A percentile compares a stretch with the other conserved stretches of the same genome.
Evolutionary conservation across 257 asterid species (phyloP).

Genomic region (Salvia rosmarinus): DNA sequence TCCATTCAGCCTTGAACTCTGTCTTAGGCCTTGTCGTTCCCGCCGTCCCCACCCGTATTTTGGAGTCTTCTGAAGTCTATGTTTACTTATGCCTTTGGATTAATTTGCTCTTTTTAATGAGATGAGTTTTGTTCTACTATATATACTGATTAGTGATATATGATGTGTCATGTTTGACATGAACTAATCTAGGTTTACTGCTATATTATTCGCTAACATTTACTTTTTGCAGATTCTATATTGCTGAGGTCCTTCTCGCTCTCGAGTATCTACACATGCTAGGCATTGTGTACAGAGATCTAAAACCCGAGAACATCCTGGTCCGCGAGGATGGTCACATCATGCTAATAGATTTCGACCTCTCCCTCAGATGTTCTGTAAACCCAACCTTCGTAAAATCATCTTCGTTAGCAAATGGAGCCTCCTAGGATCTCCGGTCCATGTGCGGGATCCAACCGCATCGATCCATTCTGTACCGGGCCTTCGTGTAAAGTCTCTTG

Average conservation of each 20-base stretch:
- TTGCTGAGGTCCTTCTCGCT: slow-evolving; percentile 94
- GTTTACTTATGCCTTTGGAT: too few relatives aligned
- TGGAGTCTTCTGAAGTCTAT: too few relatives aligned
- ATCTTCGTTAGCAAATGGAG: slow-evolving; percentile 49
- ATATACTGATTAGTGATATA: too few relatives aligned
- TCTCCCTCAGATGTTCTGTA: slow-evolving; percentile 85
- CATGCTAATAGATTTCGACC: slow-evolving; percentile 90
- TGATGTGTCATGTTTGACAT: too few relatives aligned
- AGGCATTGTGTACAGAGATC: too few relatives aligned
- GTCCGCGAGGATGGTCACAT: too few relatives aligned
- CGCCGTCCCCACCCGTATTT: too few relatives aligned
- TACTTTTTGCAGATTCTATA: slow-evolving; percentile 64
- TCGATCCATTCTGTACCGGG: slow-evolving; percentile 88
- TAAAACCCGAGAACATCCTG: too few relatives aligned
- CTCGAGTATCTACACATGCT: slow-evolving; percentile 94
- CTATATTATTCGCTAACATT: slow-evolving; percentile 10
- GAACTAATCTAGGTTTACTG: background rate
- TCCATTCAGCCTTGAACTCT: too few relatives aligned
- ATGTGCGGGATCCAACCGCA: slow-evolving; percentile 85
- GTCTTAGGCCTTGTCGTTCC: too few relatives aligned
- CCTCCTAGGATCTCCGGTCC: slow-evolving; percentile 88
- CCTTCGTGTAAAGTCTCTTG: slow-evolving; percentile 92
- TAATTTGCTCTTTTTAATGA: too few relatives aligned
- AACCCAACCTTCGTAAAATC: slow-evolving; percentile 73
- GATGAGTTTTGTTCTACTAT: too few relatives aligned